phyloP scores from a whole-genome alignment of 2,329 filamentous ascomycete genomes.

The Claviceps citrina region DNA sequence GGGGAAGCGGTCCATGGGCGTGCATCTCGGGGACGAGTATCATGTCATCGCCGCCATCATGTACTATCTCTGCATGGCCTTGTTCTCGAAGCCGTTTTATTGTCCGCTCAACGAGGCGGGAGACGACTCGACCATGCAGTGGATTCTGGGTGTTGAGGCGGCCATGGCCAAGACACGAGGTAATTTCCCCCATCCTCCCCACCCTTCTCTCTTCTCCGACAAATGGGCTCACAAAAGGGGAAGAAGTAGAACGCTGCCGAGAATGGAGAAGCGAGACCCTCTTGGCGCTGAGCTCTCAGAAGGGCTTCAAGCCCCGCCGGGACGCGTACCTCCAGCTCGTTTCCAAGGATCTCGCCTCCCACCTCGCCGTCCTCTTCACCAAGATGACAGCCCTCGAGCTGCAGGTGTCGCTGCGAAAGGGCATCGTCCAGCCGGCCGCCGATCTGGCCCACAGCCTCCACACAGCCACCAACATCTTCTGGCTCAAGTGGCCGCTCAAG shows the following conservation, averaged over 20 bases:
- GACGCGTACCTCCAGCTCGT: slow-evolving; percentile 15
- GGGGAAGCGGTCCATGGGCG: slow-evolving; percentile 17
- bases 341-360: slow-evolving; percentile 19
- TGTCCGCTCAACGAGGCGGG: slow-evolving; percentile 20
- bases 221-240: too few species aligned
- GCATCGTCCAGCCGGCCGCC: slow-evolving; percentile 20
- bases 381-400: slow-evolving; percentile 15
- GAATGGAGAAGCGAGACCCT: slow-evolving; percentile 24
- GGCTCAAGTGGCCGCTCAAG: slow-evolving; percentile 23
- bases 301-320: slow-evolving; percentile 17
- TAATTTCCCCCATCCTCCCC: too few species aligned
- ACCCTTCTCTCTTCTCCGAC: too few species aligned
- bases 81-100: slow-evolving; percentile 23
- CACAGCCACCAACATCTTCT: slow-evolving; percentile 19
- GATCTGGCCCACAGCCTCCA: slow-evolving; percentile 23
- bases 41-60: slow-evolving; percentile 22
- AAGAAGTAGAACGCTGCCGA: slow-evolving; percentile 20
- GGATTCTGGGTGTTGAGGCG: slow-evolving; percentile 19
- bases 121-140: slow-evolving; percentile 16
- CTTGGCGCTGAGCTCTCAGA: slow-evolving; percentile 18
- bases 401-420: slow-evolving; percentile 18
- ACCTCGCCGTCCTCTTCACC: slow-evolving; percentile 18
- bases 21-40: slow-evolving; percentile 20
- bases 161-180: slow-evolving; percentile 16
- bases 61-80: slow-evolving; percentile 21